Percentiles rank a stretch among this genome's conserved stretches.
phyloP scores from a whole-genome alignment of 78 protist genomes.

The Dictyostelium intermedium region DNA sequence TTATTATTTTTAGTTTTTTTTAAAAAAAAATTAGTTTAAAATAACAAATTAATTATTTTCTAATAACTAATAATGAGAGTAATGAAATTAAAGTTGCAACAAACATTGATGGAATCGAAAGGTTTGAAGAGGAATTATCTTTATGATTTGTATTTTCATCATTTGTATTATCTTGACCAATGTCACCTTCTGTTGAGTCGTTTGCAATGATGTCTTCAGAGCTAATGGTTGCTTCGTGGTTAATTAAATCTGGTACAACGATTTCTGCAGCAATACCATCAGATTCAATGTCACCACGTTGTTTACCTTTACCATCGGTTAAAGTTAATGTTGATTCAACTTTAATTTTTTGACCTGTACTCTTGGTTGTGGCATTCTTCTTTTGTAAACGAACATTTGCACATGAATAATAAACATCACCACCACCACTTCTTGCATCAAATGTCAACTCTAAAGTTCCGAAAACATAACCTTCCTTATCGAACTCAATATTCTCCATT shows the following conservation, averaged over 20 bases:
- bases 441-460: slow-evolving; percentile 56
- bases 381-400: slow-evolving; percentile 44
- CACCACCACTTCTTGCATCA: slow-evolving; percentile 71
- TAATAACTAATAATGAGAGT: not conserved
- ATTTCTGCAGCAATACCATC: slow-evolving; percentile 5
- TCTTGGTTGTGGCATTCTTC: not conserved
- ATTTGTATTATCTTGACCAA: not conserved
- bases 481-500: not conserved
- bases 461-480: not conserved
- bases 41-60: not conserved
- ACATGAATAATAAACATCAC: slow-evolving; percentile 42
- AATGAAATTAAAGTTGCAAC: not conserved
- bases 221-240: not conserved
- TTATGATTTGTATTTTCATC: not conserved
- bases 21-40: no score
- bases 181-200: not conserved
- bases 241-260: not conserved
- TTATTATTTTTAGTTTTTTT: not conserved
- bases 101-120: not conserved
- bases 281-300: not conserved
- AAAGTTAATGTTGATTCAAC: slow-evolving; percentile 1
- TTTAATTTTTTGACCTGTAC: not conserved
- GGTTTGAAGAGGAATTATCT: not conserved
- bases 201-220: not conserved
- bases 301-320: slow-evolving; percentile 22